A percentile compares a stretch with the other conserved stretches of the same genome.
phyloP scores from a whole-genome alignment of 768 basidiomycete genomes.

The Rhizopogon vesiculosus region DNA sequence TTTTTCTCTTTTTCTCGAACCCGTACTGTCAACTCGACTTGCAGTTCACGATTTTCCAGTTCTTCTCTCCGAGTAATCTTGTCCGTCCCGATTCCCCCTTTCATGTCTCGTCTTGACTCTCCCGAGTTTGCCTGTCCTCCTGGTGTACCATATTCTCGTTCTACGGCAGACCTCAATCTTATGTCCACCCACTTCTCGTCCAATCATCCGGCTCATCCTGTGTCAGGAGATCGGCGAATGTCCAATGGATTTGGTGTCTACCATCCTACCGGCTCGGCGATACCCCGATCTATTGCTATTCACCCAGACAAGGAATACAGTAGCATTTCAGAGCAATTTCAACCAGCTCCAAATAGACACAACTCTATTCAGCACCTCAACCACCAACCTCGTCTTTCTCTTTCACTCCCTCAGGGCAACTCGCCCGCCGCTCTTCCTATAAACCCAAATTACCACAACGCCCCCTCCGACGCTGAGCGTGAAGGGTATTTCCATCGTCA shows the following conservation, averaged over 20 bases:
- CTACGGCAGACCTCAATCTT: conserved; percentile 27
- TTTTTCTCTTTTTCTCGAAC: conserved; percentile 17
- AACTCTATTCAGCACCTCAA: conserved; percentile 26
- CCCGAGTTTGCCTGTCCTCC: conserved; percentile 35
- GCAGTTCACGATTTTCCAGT: not conserved
- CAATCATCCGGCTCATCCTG: conserved; percentile 8
- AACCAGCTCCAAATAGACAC: conserved; percentile 29
- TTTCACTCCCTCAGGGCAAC: conserved; percentile 21
- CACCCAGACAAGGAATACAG: conserved; percentile 34
- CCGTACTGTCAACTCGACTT: conserved; percentile 1
- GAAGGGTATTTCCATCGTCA: conserved; percentile 11
- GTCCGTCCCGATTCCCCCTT: not conserved
- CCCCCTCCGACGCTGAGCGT: conserved; percentile 19
- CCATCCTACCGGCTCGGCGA: conserved; percentile 19
- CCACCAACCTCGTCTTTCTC: conserved; percentile 37
- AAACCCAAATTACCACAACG: conserved; percentile 11
- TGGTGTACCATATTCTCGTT: conserved; percentile 24
- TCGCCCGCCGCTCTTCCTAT: conserved; percentile 19
- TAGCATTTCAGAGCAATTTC: conserved; percentile 24
- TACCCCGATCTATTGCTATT: conserved; percentile 30
- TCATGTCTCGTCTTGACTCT: conserved; percentile 41
- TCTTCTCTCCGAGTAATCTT: not conserved
- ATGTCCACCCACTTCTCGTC: conserved; percentile 11
- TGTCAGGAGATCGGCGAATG: conserved; percentile 17
- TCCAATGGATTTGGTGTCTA: conserved; percentile 10